phyloP scores from a whole-genome alignment of 2,329 filamentous ascomycete genomes.

The Trichoderma simmonsii region DNA sequence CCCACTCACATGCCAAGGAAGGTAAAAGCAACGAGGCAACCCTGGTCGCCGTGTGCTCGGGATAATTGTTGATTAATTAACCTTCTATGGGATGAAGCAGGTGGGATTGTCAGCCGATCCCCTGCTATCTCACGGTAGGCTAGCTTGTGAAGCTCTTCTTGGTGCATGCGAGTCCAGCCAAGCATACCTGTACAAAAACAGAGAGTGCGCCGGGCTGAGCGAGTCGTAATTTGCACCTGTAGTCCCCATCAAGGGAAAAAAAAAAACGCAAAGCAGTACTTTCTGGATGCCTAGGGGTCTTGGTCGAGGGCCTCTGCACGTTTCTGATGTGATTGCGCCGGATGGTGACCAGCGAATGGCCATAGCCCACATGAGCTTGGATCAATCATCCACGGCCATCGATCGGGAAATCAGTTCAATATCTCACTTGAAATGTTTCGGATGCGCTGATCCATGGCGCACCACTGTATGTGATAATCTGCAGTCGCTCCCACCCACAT shows the following conservation, averaged over 20 bases:
- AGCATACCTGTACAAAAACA: not conserved
- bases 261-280: not conserved
- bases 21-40: conserved; percentile 11
- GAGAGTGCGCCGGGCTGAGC: not conserved
- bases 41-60: conserved; percentile 12
- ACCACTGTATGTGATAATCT: conserved; percentile 9
- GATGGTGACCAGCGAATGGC: not conserved
- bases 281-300: not conserved
- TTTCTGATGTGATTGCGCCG: not conserved
- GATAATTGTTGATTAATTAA: conserved; percentile 16
- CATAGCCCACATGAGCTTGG: conserved; percentile 3
- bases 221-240: not conserved
- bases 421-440: conserved; percentile 14
- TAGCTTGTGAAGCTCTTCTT: not conserved
- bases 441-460: conserved; percentile 3
- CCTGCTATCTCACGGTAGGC: not conserved
- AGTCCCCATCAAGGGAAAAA: not conserved
- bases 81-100: conserved; percentile 1
- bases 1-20: conserved; percentile 5
- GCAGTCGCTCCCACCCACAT: conserved; percentile 13
- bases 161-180: not conserved
- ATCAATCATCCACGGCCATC: not conserved
- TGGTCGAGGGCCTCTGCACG: not conserved
- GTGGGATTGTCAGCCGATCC: conserved; percentile 16
- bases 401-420: conserved; percentile 5